Conservation (phyloP, 768 basidiomycete species). For the Kwoniella europaea region DNA sequence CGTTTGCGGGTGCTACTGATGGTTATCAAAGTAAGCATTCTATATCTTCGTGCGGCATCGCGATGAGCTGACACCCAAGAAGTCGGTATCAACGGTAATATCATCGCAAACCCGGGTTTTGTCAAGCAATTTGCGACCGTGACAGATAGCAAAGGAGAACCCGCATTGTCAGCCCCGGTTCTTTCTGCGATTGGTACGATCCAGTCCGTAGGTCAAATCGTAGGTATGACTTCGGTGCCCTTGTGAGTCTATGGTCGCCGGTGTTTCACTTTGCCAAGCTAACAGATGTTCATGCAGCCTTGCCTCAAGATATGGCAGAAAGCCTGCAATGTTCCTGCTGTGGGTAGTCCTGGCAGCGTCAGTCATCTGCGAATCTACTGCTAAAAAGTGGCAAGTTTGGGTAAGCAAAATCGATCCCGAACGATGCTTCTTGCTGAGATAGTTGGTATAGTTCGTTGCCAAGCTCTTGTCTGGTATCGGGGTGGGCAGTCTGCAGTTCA, state of each 20-base stretch:
- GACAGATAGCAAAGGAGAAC: constrained; percentile 6
- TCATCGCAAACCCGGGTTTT: constrained; percentile 41
- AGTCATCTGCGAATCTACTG: constrained; percentile 33
- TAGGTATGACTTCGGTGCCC: constrained; percentile 34
- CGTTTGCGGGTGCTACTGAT: constrained; percentile 30
- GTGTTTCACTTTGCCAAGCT: not conserved
- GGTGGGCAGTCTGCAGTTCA: constrained; percentile 28
- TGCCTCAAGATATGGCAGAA: constrained; percentile 29
- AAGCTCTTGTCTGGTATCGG: constrained; percentile 29
- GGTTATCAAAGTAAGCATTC: constrained; percentile 32
- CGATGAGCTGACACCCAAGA: not conserved
- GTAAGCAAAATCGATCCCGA: not conserved
- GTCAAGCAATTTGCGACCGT: constrained; percentile 31
- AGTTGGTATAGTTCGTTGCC: constrained; percentile 8
- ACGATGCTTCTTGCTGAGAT: not conserved
- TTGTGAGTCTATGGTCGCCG: constrained; percentile 20
- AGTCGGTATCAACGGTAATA: constrained; percentile 38
- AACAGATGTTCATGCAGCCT: constrained; percentile 11
- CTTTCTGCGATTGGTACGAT: constrained; percentile 33
- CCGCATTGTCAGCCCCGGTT: constrained; percentile 23
- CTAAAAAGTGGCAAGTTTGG: constrained; percentile 36
- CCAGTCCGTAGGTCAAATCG: constrained; percentile 38
- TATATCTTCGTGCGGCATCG: not conserved
- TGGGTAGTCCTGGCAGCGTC: constrained; percentile 26
- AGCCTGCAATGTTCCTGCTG: constrained; percentile 30